Evolutionary conservation across 305 asterid species (phyloP).

Genomic region (Fraxinus floribunda): DNA sequence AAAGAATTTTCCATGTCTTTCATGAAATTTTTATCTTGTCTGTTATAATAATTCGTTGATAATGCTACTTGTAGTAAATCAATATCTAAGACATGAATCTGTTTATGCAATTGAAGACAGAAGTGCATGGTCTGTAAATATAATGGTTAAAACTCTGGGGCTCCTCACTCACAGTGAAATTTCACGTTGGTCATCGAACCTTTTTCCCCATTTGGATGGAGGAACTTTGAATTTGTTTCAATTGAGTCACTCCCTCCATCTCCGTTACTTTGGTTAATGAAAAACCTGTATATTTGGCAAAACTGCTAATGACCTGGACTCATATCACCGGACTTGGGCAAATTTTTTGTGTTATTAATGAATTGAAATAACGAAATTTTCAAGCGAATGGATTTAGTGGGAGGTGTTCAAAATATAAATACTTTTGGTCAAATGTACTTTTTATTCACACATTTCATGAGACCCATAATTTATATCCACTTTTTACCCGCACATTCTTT

Average conservation of each 20-base stretch:
- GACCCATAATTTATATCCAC: not conserved
- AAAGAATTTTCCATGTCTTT: not conserved
- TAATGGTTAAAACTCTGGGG: not conserved
- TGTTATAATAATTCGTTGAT: not conserved
- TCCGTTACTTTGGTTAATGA: not conserved
- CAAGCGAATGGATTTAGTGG: not conserved
- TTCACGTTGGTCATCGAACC: not conserved
- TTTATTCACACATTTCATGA: not conserved
- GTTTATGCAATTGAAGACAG: not conserved
- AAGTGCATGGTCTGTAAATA: not conserved
- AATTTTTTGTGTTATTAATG: not conserved
- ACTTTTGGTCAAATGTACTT: not conserved
- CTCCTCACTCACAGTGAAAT: not conserved
- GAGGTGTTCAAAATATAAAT: not conserved
- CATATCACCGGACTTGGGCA: not conserved
- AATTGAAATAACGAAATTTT: not conserved
- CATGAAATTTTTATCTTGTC: not conserved
- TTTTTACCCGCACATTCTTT: not conserved
- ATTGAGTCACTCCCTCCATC: not conserved
- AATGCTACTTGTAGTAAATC: not conserved
- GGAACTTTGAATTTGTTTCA: not conserved
- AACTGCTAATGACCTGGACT: not conserved
- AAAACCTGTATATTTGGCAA: not conserved
- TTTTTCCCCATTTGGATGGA: not conserved
- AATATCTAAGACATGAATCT: not conserved